Evolutionary conservation across 441 rosid species (phyloP), one percentile per base, ranked within the genome.

Genomic region (Theobroma grandiflorum): DNA sequence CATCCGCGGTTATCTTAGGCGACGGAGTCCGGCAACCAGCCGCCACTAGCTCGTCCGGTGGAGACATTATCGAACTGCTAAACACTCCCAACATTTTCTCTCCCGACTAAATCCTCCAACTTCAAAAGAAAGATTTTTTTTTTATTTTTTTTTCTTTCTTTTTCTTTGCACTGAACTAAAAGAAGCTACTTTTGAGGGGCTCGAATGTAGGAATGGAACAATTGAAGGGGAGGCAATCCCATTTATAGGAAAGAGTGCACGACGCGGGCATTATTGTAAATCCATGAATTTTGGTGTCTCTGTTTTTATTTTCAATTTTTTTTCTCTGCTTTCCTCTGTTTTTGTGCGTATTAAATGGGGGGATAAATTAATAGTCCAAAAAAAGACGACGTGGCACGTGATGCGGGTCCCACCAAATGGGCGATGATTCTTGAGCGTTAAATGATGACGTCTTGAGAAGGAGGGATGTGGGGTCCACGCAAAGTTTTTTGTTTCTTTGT

Each of bases 1-100:
- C 87, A 2, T 82, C 84, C 74, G 97, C 80, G 37, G 91, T 79
- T 57, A 82, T 92, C 81, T 96, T 96, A 33, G 98, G 99, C 4
- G 99, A 94, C 63, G 99, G 99, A 8, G 99, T 96, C 82, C 99
- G 87, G 88, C 92, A 78, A 55, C 99, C 99, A 45, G 99, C 99
- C 0, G 95, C 97, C 83, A 96, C 98, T 75, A 94, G 93, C 86
- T 96, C 99, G 20, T 94, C 98, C 72, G 99, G 99, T 11, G 95
- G 93, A 2, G 98, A 88, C 73, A 96, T 85, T 70, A 96, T 84
- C 42, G 89, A 81, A 83, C 98, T 82, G 87, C 97, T 93, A 81
- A 96, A 92, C 20, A 94, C 91, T 78, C 99, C 99, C 87, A 96
- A 87, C 99, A 96, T 96, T 80, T 79, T 66, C 53, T 75, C 83